These are phyloP conservation scores for Allomyces javanicus DNA, from an alignment of 192 early-diverging fungal species.

Conservation along the genomic window DNA sequence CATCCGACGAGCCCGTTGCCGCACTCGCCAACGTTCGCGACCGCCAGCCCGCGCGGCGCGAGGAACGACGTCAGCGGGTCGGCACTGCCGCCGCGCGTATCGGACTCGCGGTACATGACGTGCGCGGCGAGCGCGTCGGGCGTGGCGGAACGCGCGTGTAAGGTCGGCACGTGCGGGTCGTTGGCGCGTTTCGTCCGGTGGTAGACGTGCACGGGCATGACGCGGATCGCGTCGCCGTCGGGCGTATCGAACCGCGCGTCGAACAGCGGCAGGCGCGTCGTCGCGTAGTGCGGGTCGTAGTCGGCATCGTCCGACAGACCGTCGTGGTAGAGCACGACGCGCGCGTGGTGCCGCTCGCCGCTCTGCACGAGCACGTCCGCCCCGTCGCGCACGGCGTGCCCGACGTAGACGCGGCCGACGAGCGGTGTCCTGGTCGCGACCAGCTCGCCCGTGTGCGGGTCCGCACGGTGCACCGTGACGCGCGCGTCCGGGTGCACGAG, in stretches of 20 bases:
- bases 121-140: not conserved
- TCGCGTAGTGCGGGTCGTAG: not conserved
- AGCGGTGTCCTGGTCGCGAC: not conserved
- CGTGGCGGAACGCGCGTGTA: conserved; percentile 5
- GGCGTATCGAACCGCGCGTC: conserved; percentile 31
- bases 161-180: conserved; percentile 22
- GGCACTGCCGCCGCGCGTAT: not conserved
- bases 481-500: not conserved
- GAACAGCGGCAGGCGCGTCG: conserved; percentile 17
- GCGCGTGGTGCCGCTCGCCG: not conserved
- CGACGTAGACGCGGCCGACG: not conserved
- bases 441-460: not conserved
- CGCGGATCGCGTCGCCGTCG: conserved; percentile 29
- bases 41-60: not conserved
- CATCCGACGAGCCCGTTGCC: too few relatives aligned
- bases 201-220: conserved; percentile 33
- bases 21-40: not conserved
- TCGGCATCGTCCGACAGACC: not conserved
- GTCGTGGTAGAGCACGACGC: not conserved
- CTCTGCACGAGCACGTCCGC: not conserved
- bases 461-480: not conserved
- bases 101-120: not conserved
- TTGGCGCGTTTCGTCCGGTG: conserved; percentile 24
- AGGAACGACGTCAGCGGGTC: not conserved
- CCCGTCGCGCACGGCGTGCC: not conserved